Evolutionary conservation across 164 flowering plant species (phyloP).

Genomic region (Magnolia sinica): DNA sequence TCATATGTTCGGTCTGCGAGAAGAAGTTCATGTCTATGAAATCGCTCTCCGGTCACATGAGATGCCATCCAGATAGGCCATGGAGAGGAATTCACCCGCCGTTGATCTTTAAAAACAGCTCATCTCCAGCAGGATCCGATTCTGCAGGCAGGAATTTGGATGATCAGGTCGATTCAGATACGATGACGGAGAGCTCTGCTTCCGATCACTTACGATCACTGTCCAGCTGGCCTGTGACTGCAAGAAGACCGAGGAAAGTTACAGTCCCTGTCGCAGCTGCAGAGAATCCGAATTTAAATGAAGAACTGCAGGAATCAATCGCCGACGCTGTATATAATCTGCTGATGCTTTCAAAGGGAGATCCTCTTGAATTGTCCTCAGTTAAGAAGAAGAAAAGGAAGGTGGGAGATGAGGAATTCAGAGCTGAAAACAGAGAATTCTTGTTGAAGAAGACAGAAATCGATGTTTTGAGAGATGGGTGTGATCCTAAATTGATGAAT

Average conservation of each 20-base stretch:
- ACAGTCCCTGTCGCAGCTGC: too few relatives aligned
- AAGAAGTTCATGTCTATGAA: conserved; percentile 53
- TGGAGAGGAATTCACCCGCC: conserved; percentile 68
- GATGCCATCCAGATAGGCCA: conserved; percentile 60
- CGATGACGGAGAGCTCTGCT: background rate
- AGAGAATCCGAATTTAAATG: too few relatives aligned
- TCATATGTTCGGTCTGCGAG: conserved; percentile 34
- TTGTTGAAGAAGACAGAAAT: background rate
- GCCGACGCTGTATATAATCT: conserved; percentile 22
- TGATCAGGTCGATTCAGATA: conserved; percentile 15
- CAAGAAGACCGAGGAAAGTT: conserved; percentile 27
- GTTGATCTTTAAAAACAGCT: conserved; percentile 3
- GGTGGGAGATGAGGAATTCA: background rate
- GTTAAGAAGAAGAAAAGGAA: conserved; percentile 6
- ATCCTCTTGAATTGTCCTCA: background rate
- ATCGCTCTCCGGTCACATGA: conserved; percentile 73
- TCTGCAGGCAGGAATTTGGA: background rate
- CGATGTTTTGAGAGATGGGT: background rate
- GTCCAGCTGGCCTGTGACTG: conserved; percentile 36
- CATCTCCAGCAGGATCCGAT: conserved; percentile 19
- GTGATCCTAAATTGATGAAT: background rate
- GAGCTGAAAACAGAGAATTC: background rate
- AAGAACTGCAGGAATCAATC: conserved; percentile 9
- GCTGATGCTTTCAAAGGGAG: conserved; percentile 20
- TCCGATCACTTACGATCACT: background rate